Evolutionary conservation across 2,329 filamentous ascomycete genomes (phyloP), one percentile per base, ranked within the genome.

Genomic region (Colletotrichum liriopes): DNA sequence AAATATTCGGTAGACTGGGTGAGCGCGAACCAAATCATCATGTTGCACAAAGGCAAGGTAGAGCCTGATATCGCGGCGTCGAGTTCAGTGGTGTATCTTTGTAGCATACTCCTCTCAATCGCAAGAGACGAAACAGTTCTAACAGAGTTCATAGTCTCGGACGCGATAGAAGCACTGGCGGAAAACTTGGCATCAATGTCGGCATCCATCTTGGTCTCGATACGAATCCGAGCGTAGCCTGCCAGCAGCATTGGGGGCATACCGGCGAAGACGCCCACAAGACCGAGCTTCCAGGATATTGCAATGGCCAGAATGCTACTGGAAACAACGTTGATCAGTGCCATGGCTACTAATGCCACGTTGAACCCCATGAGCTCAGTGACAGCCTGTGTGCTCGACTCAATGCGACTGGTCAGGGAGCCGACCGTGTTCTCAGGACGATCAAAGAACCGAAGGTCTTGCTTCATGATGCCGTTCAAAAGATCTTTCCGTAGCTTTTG

Each of bases 321-420:
- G 3, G 80, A 78, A 1, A 84, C 37, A 0, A 88, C 73, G 37
- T 81, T 86, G 49, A 85, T 70, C 1, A 84, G n/a, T 7, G 81
- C 77, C 26, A 85, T 80, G 1, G 86, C 58, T 7, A 87, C 81
- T 3, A 87, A 72, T 4, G 79, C 79, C 9, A 87, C 74, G 58
- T 83, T 88, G 61, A 82, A 77, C 1, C 83, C 82, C 58, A 87
- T 80, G 2, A 88, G 78, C 49, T 87, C 86, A 9, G 84, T 78
- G 2, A 88, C 80, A 1, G 83, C 85, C 35, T 85, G 80, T 0
- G 82, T 78, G 1, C 80, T 70, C 0, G 78, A 77, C 0, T 80
- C 79, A 3, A 83, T 73, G 2, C 78, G 77, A 39, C 78, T 78
- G 3, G 76, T 76, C 16, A 84, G 74, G 0, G 82, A 77, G 1